phyloP scores from a whole-genome alignment of 2,329 filamentous ascomycete genomes.

The Aspergillus glaucus region DNA sequence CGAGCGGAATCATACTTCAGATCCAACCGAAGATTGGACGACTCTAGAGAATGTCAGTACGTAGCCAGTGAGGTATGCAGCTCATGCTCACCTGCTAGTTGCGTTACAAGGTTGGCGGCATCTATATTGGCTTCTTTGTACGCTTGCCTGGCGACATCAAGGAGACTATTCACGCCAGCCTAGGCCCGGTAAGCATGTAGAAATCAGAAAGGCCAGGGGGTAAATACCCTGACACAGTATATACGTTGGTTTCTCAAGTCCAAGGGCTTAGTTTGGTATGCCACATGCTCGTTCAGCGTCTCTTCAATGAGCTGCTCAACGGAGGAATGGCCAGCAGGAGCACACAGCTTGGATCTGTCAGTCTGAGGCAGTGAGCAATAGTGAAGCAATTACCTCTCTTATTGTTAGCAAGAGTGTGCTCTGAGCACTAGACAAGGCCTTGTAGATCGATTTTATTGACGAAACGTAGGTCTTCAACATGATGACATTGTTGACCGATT shows the following conservation, averaged over 20 bases:
- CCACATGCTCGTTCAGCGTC: slow-evolving; percentile 74
- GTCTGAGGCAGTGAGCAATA: background rate
- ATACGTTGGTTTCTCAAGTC: slow-evolving; percentile 84
- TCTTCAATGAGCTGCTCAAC: slow-evolving; percentile 60
- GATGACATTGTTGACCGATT: slow-evolving; percentile 78
- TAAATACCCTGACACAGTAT: slow-evolving; percentile 70
- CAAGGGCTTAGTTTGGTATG: slow-evolving; percentile 69
- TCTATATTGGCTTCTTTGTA: slow-evolving; percentile 85
- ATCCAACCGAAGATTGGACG: slow-evolving; percentile 55
- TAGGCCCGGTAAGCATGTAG: slow-evolving; percentile 22
- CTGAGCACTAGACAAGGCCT: slow-evolving; percentile 59
- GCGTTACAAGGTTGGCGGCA: slow-evolving; percentile 62
- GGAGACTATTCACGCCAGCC: slow-evolving; percentile 73
- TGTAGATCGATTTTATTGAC: slow-evolving; percentile 60
- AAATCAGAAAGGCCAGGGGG: background rate
- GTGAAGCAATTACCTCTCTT: slow-evolving; percentile 43
- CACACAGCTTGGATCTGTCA: slow-evolving; percentile 50
- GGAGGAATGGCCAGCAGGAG: slow-evolving; percentile 53
- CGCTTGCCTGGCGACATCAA: slow-evolving; percentile 81
- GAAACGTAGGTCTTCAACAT: slow-evolving; percentile 77
- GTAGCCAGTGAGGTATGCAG: background rate
- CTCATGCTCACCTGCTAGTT: slow-evolving; percentile 54
- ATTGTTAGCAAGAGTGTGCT: slow-evolving; percentile 62
- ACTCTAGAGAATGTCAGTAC: slow-evolving; percentile 38
- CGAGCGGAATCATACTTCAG: slow-evolving; percentile 71